Conservation (phyloP, 441 rosid genomes). For the Metrosideros polymorpha region DNA sequence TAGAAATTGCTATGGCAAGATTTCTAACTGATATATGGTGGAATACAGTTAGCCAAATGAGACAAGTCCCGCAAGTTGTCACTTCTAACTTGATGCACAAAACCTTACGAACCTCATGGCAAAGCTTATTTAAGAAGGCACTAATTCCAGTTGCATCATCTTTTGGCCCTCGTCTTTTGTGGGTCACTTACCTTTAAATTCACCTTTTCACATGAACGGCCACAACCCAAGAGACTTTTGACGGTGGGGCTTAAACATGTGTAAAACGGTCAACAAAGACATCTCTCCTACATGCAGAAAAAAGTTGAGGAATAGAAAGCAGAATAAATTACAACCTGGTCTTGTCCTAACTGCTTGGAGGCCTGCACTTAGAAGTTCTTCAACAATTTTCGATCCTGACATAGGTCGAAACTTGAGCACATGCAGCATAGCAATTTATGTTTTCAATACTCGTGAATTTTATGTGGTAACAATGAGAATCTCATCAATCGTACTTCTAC, state of each 20-base stretch:
- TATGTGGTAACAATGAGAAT: background rate
- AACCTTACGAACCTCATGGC: background rate
- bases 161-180: background rate
- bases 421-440: background rate
- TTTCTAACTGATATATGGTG: background rate
- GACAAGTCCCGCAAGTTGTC: background rate
- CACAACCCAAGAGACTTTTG: background rate
- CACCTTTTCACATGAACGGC: background rate
- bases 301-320: background rate
- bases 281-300: background rate
- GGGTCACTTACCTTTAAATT: no score
- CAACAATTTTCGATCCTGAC: background rate
- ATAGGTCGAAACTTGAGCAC: background rate
- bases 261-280: background rate
- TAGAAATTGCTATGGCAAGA: background rate
- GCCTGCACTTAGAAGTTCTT: background rate
- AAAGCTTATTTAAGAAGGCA: background rate
- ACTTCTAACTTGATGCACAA: background rate
- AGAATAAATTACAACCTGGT: background rate
- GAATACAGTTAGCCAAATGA: background rate
- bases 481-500: background rate
- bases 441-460: background rate
- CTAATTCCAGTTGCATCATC: background rate
- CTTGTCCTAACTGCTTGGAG: background rate
- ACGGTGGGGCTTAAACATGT: background rate